A percentile compares a stretch with the other conserved stretches of the same genome.
Evolutionary conservation across 2,329 filamentous ascomycete genomes (phyloP).

Genomic region (Colletotrichum siamense): DNA sequence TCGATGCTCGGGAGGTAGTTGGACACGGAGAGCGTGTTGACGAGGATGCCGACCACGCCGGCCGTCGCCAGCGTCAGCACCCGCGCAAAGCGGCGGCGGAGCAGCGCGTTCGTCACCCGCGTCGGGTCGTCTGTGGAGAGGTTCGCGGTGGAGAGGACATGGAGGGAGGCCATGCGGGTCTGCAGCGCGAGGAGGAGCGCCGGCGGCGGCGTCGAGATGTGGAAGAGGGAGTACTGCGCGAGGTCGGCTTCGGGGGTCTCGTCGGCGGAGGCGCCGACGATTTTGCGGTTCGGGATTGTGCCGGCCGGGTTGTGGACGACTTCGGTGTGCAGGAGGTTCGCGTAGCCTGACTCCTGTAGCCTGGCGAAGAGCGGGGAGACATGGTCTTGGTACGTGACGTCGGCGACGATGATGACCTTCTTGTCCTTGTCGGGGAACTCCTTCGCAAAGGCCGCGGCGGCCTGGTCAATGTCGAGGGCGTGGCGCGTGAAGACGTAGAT

Average conservation of each 20-base stretch:
- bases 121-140: conserved; percentile 52
- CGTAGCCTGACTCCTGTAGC: conserved; percentile 71
- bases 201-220: conserved; percentile 81
- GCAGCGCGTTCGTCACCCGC: conserved; percentile 55
- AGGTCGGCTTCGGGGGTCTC: conserved; percentile 47
- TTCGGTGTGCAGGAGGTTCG: conserved; percentile 69
- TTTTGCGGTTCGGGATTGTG: conserved; percentile 81
- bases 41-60: conserved; percentile 88
- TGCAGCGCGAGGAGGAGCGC: conserved; percentile 87
- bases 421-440: conserved; percentile 70
- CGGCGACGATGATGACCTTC: conserved; percentile 83
- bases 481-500: conserved; percentile 89
- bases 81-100: conserved; percentile 88
- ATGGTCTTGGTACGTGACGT: conserved; percentile 85
- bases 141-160: conserved; percentile 74
- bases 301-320: conserved; percentile 82
- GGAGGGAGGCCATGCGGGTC: conserved; percentile 78
- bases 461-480: conserved; percentile 65
- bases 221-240: conserved; percentile 77
- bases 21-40: conserved; percentile 91
- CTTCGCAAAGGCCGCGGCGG: conserved; percentile 63
- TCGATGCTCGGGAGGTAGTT: conserved; percentile 87
- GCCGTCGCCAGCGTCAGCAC: conserved; percentile 81
- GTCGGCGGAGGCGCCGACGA: conserved; percentile 39
- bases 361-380: conserved; percentile 61